Conservation (phyloP, 2,329 filamentous ascomycete genomes). For the Elsinoe ampelina region DNA sequence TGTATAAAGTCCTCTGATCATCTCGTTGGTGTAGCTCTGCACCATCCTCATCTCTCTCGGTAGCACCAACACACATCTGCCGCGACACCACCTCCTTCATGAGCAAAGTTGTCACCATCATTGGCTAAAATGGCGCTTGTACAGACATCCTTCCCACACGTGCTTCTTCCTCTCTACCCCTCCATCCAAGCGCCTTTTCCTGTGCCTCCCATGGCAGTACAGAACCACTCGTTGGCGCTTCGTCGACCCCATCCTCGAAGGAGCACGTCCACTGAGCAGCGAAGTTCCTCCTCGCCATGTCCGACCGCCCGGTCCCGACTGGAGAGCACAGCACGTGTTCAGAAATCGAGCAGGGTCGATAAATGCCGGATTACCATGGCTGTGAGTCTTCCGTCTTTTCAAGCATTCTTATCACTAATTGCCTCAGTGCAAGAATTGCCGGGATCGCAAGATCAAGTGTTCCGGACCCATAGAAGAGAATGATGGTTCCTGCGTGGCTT, state of each 20-base stretch:
- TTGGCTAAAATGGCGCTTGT: neutral
- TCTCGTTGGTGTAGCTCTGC: too few species aligned
- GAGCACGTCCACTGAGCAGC: neutral
- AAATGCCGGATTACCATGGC: conserved; percentile 7
- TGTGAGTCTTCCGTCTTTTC: neutral
- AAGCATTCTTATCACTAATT: neutral
- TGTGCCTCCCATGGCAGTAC: neutral
- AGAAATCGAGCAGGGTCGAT: neutral
- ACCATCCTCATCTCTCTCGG: neutral
- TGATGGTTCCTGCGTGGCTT: neutral
- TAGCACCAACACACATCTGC: neutral
- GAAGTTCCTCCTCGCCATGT: neutral
- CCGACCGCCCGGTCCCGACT: neutral
- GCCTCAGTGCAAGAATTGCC: conserved; percentile 1
- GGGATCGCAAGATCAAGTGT: conserved; percentile 7
- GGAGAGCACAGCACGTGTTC: neutral
- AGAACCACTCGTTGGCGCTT: neutral
- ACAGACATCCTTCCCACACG: neutral
- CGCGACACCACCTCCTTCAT: neutral
- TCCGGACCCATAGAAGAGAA: neutral
- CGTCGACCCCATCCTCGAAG: neutral
- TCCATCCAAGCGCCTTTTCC: neutral
- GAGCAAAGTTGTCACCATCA: neutral
- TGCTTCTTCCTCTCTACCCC: neutral
- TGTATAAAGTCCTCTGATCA: neutral